Base-by-base conservation (phyloP, 1,284 basidiomycete genomes). In the Termitomyces sp. region DNA sequence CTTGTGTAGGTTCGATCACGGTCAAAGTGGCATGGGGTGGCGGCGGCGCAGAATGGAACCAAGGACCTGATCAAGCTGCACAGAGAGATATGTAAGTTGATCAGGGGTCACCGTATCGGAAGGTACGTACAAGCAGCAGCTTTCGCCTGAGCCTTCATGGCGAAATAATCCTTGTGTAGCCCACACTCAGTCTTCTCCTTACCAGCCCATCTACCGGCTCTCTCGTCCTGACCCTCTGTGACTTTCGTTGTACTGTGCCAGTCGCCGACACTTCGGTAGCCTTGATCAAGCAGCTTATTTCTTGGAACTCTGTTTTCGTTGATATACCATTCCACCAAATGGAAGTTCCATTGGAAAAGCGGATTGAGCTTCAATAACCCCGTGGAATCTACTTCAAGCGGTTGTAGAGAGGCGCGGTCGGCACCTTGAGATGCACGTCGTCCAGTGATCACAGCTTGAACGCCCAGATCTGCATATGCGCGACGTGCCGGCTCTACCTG, bases 321-420 rank as follows among this genome's bases (percentile, higher is more conserved):
- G 56, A 96, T 81, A 69, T 98, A 97, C 65, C 84, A 85, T 62
- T 98, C 88, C 21, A 98, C 92, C 52, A 93, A 74, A 12, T 77
- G 72, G 72, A 98, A 97, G 21, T 82, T 84, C 97, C 96, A 99
- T 36, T 84, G 78, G 65, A 90, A 94, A 30, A 99, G 78, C 0
- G 97, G 95, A 70, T 99, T 99, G 54, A 99, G 82, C 75, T 99
- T 99, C 65, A 98, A 72, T 45, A 99, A 73, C 3, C 96, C 96
- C 0, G 92, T 94, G 61, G 83, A 81, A 70, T 99, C 97, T 34
- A 97, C 80, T 72, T 98, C 96, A 52, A 99, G 78, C 0, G 94
- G 93, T 61, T 87, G 81, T 39, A 99, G 79, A 28, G 81, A 78
- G 0, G 89, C 86, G 10, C 96, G 86, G 65, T 93, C 91, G 6